Base-by-base conservation (phyloP, 495 filamentous ascomycete species). In the Daldinia concentrica region DNA sequence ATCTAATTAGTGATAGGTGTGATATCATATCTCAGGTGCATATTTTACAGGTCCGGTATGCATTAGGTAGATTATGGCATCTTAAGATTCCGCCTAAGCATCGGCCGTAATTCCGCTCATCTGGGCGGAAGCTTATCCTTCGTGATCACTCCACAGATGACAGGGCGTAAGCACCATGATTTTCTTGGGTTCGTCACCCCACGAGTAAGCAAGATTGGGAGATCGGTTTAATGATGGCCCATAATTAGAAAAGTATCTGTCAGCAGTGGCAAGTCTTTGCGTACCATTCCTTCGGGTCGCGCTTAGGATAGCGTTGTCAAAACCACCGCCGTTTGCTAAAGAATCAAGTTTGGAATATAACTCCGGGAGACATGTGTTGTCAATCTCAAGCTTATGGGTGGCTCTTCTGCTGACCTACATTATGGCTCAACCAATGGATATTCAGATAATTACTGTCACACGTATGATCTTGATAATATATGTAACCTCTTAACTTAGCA, bases 361-460 rank as follows among this genome's bases (percentile, higher is more conserved):
- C 22, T n/a, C 6, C 12, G 50, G 14, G 50, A 14, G 22, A 14
- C 12, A 30, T 30, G 14, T 54, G 15, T 30, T 29, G 50, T 29
- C 12, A 30, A 54, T n/a, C 50, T 54, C 50, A 8, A 54, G 50
- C 50, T 54, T 29, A 52, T 45, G n/a, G n/a, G 43, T 48, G 43
- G 19, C 43, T 48, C 22, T 48, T 48, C 19, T 24, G 43, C 43
- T 48, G 43, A 48, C 43, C 43, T 48, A 48, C 43, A 24, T 48
- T 24, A 48, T 24, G 3, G 5, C 19, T 48, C 0, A 9, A 48
- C 43, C 43, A 48, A 48, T 48, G 19, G 14, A 48, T 11, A 48
- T 29, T 54, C 50, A 54, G 1, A 17, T 22, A 54, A 30, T 6
- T 29, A n/a, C 15, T 8, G 26, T 30, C 50, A 30, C 48, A 29